Evolutionary conservation across 2,329 filamentous ascomycete genomes (phyloP).

Genomic region (Pseudopithomyces maydicus): DNA sequence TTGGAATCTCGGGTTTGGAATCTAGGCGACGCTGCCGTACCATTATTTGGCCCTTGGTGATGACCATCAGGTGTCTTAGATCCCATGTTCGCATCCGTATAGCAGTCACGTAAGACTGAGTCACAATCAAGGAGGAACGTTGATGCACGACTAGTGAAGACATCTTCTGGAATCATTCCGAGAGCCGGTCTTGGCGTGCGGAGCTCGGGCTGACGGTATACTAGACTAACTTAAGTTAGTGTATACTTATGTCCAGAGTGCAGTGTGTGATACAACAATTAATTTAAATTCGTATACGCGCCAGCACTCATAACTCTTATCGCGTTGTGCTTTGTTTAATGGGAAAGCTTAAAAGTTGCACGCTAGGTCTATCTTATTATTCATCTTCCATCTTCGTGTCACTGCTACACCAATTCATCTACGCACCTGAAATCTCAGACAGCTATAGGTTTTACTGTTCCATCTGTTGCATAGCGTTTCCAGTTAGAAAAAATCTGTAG

Average conservation of each 20-base stretch:
- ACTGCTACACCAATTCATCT: too few species aligned
- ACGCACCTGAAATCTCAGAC: too few species aligned
- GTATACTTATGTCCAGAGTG: background rate
- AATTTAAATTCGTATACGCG: too few species aligned
- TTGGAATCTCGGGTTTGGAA: background rate
- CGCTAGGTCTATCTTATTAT: too few species aligned
- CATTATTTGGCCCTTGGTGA: constrained; percentile 39
- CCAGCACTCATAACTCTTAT: too few species aligned
- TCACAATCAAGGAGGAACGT: background rate
- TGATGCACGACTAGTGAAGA: background rate
- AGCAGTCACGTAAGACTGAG: constrained; percentile 12
- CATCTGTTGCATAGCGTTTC: too few species aligned
- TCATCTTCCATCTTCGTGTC: too few species aligned
- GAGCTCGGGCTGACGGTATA: background rate
- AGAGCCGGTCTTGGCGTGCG: constrained; percentile 3
- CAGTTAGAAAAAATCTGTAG: too few species aligned
- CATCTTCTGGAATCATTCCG: background rate
- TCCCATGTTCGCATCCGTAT: constrained; percentile 34
- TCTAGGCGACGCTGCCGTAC: constrained; percentile 15
- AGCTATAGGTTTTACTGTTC: too few species aligned
- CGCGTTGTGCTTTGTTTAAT: too few species aligned
- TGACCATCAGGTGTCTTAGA: constrained; percentile 46
- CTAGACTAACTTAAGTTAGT: background rate
- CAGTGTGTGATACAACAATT: background rate
- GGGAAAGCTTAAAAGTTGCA: too few species aligned